Evolutionary conservation across 495 filamentous ascomycete species (phyloP), one percentile per base, ranked within the genome.

Genomic region (Tuber magnatum): DNA sequence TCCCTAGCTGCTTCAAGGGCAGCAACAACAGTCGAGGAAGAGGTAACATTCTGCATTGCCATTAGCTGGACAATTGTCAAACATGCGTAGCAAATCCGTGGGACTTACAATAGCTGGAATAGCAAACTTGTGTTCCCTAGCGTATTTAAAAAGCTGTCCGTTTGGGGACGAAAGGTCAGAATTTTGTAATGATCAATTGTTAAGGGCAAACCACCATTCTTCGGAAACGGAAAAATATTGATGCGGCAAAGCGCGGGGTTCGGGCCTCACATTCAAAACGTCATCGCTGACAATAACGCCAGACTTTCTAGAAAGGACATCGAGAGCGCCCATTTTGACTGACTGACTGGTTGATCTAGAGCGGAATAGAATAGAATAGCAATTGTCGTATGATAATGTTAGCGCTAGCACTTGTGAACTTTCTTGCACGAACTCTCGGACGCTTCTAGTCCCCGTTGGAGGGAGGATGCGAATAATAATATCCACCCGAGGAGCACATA

Each of bases 1-100:
- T 98, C 95, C 76, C 93, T 89, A 75, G 95, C 95, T 79, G 96
- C 96, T 86, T 99, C 95, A 73, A 98, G 92, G 35, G 91, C 86
- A 80, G 93, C 90, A 77, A 97, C 90, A 70, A 91, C 93, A 71
- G 94, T 97, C 77, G 92, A 95, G 71, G 91, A 94, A 70, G 93
- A 97, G 79, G 95, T 97, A 81, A 97, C 92, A 85, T 97, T 95
- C 85, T 88, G 70, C 24, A 77, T 46, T 39, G 18, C 10, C 79
- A 41, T 75, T 72, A 10, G 16, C 74, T 35, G 70, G 79, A 61
- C 28, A 73, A 71, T 74, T n/a, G 70, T 70, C 65, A 69, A 48
- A 42, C 44, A 74, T 68, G 43, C 39, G 16, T 28, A n/a, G 44
- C 48, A 56, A n/a, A 38, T 61, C 4, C 32, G n/a, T 56, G 65